These are phyloP conservation scores for Apiotrichum montevideense DNA, from an alignment of 1,284 basidiomycete species.

Conservation along the genomic window DNA sequence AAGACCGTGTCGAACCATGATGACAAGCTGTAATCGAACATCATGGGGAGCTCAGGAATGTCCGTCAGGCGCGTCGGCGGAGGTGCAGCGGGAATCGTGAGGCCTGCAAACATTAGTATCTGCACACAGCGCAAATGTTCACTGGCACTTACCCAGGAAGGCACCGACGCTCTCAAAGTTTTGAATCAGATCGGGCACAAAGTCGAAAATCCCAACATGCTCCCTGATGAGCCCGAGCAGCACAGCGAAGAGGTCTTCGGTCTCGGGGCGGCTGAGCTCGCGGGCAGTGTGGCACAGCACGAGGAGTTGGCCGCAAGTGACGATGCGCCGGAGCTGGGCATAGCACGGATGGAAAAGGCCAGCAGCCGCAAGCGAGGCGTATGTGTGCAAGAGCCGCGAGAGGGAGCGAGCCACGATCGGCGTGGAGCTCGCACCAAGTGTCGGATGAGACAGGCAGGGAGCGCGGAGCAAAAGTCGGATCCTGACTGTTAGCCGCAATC, in stretches of 20 bases:
- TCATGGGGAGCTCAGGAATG: slow-evolving; percentile 8
- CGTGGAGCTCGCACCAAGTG: slow-evolving; percentile 14
- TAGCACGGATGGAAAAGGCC: slow-evolving; percentile 22
- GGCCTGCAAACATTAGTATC: not conserved
- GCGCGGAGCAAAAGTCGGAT: slow-evolving; percentile 24
- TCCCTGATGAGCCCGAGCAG: slow-evolving; percentile 13
- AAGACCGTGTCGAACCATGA: slow-evolving; percentile 12
- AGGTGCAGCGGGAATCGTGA: slow-evolving; percentile 5
- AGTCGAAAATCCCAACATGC: slow-evolving; percentile 14
- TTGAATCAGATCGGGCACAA: slow-evolving; percentile 10
- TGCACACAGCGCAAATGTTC: not conserved
- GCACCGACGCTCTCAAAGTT: slow-evolving; percentile 15
- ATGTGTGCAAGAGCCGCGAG: slow-evolving; percentile 23
- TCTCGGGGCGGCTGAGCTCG: slow-evolving; percentile 15
- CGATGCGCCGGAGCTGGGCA: slow-evolving; percentile 24
- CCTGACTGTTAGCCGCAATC: slow-evolving; percentile 4
- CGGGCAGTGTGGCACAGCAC: slow-evolving; percentile 22
- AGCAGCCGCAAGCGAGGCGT: slow-evolving; percentile 14
- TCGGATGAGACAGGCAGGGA: slow-evolving; percentile 16
- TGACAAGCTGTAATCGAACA: slow-evolving; percentile 18
- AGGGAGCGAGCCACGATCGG: slow-evolving; percentile 21
- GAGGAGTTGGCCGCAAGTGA: slow-evolving; percentile 25
- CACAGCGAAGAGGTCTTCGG: slow-evolving; percentile 18
- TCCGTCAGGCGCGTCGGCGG: not conserved
- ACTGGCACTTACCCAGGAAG: slow-evolving; percentile 13